Conservation (phyloP, 192 early-diverging fungal species). For the Backusella macrospora region DNA sequence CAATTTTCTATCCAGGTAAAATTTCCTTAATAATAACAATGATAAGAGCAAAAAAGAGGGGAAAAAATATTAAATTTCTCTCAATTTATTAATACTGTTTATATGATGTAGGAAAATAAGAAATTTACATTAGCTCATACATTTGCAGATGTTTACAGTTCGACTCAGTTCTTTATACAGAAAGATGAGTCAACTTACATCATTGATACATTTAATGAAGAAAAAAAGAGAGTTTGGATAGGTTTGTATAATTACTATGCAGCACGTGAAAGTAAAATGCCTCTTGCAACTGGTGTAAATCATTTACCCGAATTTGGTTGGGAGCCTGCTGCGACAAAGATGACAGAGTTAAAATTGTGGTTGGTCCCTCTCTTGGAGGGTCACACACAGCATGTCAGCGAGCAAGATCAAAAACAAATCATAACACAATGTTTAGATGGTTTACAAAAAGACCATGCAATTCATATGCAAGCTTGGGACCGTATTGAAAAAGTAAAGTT, state of each 20-base stretch:
- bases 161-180: not conserved
- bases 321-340: slow-evolving; percentile 26
- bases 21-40: not conserved
- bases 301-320: slow-evolving; percentile 76
- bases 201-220: not conserved
- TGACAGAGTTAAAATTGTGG: not conserved
- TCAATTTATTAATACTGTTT: not conserved
- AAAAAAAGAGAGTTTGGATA: slow-evolving; percentile 53
- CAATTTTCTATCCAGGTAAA: slow-evolving; percentile 6
- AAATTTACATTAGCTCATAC: not conserved
- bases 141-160: slow-evolving; percentile 7
- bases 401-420: slow-evolving; percentile 9
- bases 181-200: not conserved
- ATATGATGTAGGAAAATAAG: not conserved
- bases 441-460: not conserved
- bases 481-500: not conserved
- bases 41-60: not conserved
- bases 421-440: not conserved
- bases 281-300: slow-evolving; percentile 66
- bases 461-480: slow-evolving; percentile 9
- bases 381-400: slow-evolving; percentile 8
- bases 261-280: slow-evolving; percentile 73
- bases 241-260: slow-evolving; percentile 80
- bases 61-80: not conserved
- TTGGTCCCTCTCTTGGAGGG: not conserved